Conservation (phyloP, 179 eudicot species). For the Sideroxylon spinosum region DNA sequence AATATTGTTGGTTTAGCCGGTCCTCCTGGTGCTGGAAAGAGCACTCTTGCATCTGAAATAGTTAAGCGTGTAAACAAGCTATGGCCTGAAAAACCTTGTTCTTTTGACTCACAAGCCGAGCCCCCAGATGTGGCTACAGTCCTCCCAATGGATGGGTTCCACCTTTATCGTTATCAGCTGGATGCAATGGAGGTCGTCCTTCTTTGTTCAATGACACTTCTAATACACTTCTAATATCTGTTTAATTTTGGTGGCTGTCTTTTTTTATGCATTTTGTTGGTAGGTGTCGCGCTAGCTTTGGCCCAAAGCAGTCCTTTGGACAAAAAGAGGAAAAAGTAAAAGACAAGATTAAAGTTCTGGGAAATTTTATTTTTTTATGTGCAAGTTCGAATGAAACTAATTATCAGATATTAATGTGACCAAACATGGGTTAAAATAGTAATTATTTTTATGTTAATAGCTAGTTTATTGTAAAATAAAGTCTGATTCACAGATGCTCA, state of each 20-base stretch:
- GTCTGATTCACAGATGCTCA: not conserved
- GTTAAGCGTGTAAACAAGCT: conserved; percentile 65
- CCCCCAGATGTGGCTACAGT: conserved; percentile 73
- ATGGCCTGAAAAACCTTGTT: conserved; percentile 70
- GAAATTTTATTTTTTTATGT: not conserved
- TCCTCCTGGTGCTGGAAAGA: conserved; percentile 98
- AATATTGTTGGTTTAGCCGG: conserved; percentile 90
- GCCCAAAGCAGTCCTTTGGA: not conserved
- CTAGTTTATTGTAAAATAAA: not conserved
- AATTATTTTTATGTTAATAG: not conserved
- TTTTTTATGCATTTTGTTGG: not conserved
- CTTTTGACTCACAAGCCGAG: conserved; percentile 54
- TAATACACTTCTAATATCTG: not conserved
- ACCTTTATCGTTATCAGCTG: conserved; percentile 88
- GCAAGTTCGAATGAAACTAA: not conserved
- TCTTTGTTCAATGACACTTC: not conserved
- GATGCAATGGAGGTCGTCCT: conserved; percentile 81
- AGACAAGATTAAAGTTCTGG: not conserved
- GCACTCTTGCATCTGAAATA: conserved; percentile 81
- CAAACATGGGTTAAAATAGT: not conserved
- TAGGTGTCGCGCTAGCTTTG: not conserved
- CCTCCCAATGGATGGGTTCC: conserved; percentile 99
- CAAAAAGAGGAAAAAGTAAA: not conserved
- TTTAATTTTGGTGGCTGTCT: conserved; percentile 3
- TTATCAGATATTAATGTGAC: not conserved